Evolutionary conservation across 2,329 filamentous ascomycete species (phyloP).

Genomic region (Alternaria tenuissima): DNA sequence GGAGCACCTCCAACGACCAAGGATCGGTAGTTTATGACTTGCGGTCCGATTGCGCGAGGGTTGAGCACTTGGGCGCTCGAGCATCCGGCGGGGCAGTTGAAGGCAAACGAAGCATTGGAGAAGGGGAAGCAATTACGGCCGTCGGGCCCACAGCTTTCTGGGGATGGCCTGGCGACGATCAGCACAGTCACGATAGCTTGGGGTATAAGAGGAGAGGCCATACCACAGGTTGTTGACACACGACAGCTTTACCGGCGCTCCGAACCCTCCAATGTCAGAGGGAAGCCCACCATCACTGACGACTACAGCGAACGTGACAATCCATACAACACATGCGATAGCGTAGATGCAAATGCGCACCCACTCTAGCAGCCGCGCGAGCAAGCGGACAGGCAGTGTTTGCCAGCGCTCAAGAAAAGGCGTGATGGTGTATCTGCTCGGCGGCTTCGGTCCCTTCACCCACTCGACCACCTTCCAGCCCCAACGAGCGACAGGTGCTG

Average conservation of each 20-base stretch:
- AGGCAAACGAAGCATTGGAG: conserved; percentile 60
- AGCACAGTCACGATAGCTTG: neutral
- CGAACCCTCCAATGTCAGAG: conserved; percentile 71
- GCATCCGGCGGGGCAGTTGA: conserved; percentile 66
- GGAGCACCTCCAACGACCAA: conserved; percentile 71
- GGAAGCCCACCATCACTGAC: conserved; percentile 67
- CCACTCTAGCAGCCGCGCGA: conserved; percentile 66
- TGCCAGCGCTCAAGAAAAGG: conserved; percentile 71
- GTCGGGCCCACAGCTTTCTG: conserved; percentile 59
- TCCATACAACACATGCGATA: conserved; percentile 69
- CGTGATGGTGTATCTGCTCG: conserved; percentile 53
- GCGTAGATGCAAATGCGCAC: conserved; percentile 65
- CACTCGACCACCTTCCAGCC: conserved; percentile 48
- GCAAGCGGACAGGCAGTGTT: conserved; percentile 67
- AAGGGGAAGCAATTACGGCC: conserved; percentile 66
- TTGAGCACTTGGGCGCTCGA: conserved; percentile 57
- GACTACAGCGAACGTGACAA: conserved; percentile 72
- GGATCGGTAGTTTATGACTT: conserved; percentile 69
- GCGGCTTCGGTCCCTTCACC: conserved; percentile 57
- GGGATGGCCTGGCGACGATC: conserved; percentile 30
- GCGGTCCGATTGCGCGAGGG: conserved; percentile 62
- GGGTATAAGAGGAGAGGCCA: conserved; percentile 1
- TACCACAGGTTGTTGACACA: conserved; percentile 76
- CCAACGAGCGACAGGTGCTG: conserved; percentile 26
- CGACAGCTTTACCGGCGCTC: conserved; percentile 69